Evolutionary conservation across 2,329 filamentous ascomycete genomes (phyloP).

Genomic region (Leptographium wingfieldii): DNA sequence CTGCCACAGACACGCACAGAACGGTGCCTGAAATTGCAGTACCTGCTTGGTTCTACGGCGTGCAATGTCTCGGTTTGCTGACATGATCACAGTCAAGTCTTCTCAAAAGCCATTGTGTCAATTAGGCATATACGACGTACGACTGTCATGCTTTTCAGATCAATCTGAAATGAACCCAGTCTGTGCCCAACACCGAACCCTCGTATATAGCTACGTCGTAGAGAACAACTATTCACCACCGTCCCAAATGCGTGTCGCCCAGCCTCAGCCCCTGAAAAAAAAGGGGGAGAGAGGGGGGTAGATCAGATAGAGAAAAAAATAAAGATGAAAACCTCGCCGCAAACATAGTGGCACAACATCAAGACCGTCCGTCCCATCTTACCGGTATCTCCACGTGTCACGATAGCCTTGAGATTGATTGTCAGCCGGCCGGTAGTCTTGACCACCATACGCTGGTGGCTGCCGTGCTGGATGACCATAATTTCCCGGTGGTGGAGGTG

Average conservation of each 20-base stretch:
- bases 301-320: no score
- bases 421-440: slow-evolving; percentile 10
- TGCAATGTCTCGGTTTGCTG: no score
- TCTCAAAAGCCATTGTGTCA: not conserved
- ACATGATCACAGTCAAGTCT: not conserved
- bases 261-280: not conserved
- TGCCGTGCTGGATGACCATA: slow-evolving; percentile 6
- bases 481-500: slow-evolving; percentile 3
- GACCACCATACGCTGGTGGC: slow-evolving; percentile 11
- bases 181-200: not conserved
- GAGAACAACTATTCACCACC: not conserved
- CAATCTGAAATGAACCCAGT: not conserved
- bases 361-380: not conserved
- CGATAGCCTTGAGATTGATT: slow-evolving; percentile 6
- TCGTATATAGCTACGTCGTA: not conserved
- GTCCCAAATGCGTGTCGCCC: not conserved
- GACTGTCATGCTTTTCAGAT: not conserved
- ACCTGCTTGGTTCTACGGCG: no score
- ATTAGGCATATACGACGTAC: not conserved
- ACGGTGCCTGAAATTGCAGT: no score
- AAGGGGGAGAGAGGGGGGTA: no score
- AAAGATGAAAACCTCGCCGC: not conserved
- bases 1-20: no score
- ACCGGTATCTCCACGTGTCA: slow-evolving; percentile 11
- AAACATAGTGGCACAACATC: not conserved